Evolutionary conservation across 2,329 filamentous ascomycete species (phyloP).

Genomic region (Eutypa lata): DNA sequence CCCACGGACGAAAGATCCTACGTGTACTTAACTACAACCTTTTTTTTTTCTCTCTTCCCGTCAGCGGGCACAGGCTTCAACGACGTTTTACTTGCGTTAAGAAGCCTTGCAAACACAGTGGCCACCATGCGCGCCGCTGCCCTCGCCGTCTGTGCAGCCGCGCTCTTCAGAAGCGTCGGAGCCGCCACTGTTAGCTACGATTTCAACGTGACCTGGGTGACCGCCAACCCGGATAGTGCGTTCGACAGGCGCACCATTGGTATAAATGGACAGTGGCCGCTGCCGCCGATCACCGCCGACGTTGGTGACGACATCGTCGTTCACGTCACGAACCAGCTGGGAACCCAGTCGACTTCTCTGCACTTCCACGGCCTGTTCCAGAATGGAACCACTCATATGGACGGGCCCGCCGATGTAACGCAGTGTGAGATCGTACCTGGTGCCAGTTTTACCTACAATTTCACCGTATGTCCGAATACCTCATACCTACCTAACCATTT

Average conservation of each 20-base stretch:
- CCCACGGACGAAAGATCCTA: too few species aligned
- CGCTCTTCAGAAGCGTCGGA: slow-evolving; percentile 19
- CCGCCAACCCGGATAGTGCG: slow-evolving; percentile 67
- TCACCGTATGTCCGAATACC: slow-evolving; percentile 47
- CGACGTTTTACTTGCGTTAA: too few species aligned
- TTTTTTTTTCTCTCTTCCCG: too few species aligned
- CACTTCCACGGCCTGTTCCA: slow-evolving; percentile 72
- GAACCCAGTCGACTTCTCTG: slow-evolving; percentile 60
- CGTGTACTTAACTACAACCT: too few species aligned
- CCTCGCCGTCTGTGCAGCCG: not conserved
- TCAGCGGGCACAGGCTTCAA: too few species aligned
- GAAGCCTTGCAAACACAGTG: too few species aligned
- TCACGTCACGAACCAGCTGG: slow-evolving; percentile 56
- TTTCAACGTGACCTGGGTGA: slow-evolving; percentile 70
- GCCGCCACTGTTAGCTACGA: slow-evolving; percentile 56
- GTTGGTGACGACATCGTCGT: slow-evolving; percentile 61
- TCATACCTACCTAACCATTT: too few species aligned
- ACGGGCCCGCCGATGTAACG: slow-evolving; percentile 63
- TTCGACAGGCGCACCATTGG: slow-evolving; percentile 66
- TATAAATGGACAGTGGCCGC: slow-evolving; percentile 74
- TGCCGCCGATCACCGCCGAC: slow-evolving; percentile 61
- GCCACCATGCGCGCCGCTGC: not conserved
- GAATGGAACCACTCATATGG: slow-evolving; percentile 67
- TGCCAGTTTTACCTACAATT: slow-evolving; percentile 65
- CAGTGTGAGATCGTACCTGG: slow-evolving; percentile 67